Evolutionary conservation across 2,329 filamentous ascomycete species (phyloP).

Genomic region (Pyrenochaeta sp.): DNA sequence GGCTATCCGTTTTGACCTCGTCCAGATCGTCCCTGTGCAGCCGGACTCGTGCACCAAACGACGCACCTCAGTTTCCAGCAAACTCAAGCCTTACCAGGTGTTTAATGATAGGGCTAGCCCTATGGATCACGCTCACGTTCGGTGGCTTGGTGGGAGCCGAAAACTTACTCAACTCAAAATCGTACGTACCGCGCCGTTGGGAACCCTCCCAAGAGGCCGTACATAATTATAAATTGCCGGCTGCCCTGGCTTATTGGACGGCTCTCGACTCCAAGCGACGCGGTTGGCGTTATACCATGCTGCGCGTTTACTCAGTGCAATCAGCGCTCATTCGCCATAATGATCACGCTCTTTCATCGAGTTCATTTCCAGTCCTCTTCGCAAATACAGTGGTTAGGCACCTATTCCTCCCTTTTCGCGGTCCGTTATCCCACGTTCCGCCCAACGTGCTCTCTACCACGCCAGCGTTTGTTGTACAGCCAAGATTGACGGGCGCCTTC

Average conservation of each 20-base stretch:
- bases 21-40: conserved; percentile 9
- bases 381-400: conserved; percentile 11
- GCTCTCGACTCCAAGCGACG: conserved; percentile 10
- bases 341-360: conserved; percentile 3
- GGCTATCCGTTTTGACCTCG: conserved; percentile 2
- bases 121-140: conserved; percentile 2
- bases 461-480: conserved; percentile 12
- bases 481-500: conserved; percentile 22
- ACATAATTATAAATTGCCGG: background rate
- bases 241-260: conserved; percentile 24
- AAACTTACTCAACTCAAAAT: background rate
- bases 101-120: conserved; percentile 17
- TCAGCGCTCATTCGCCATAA: conserved; percentile 6
- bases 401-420: conserved; percentile 8
- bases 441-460: conserved; percentile 2
- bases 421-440: conserved; percentile 6
- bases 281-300: conserved; percentile 19
- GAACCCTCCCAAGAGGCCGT: conserved; percentile 1
- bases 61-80: conserved; percentile 4
- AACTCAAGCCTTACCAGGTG: background rate
- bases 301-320: conserved; percentile 14
- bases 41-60: conserved; percentile 4
- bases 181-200: conserved; percentile 1
- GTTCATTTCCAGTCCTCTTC: conserved; percentile 9
- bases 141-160: background rate